phyloP scores from a whole-genome alignment of 441 rosid species.

The Corymbia calophylla region DNA sequence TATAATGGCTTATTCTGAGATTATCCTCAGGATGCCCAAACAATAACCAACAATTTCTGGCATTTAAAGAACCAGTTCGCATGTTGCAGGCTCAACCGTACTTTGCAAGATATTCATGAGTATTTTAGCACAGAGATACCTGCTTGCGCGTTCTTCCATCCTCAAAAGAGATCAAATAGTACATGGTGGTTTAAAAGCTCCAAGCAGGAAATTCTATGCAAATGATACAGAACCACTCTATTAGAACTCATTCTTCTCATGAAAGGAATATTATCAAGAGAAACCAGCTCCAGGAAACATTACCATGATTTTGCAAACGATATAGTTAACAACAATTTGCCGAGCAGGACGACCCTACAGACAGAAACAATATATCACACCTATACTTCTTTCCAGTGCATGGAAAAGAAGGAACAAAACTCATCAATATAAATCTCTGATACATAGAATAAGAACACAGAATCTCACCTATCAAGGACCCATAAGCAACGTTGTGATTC shows the following conservation, averaged over 20 bases:
- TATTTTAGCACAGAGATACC: constrained; percentile 10
- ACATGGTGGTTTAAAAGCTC: constrained; percentile 39
- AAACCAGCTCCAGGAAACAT: background rate
- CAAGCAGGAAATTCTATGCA: constrained; percentile 24
- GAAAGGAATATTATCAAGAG: background rate
- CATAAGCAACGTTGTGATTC: background rate
- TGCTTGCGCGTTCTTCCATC: constrained; percentile 34
- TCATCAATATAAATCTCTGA: background rate
- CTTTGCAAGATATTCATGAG: background rate
- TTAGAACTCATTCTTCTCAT: background rate
- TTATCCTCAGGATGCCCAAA: background rate
- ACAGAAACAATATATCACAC: background rate
- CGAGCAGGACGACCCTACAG: constrained; percentile 10
- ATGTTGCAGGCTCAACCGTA: background rate
- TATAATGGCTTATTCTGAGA: background rate
- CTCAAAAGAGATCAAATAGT: constrained; percentile 20
- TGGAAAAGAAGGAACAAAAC: background rate
- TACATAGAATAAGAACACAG: background rate
- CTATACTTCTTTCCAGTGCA: background rate
- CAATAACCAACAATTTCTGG: background rate
- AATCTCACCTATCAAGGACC: background rate
- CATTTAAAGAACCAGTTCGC: background rate
- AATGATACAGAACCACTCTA: background rate
- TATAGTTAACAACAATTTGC: background rate
- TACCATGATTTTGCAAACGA: constrained; percentile 14